Evolutionary conservation across 2,329 filamentous ascomycete genomes (phyloP).

Genomic region (Stachybotrys chlorohalonatus): DNA sequence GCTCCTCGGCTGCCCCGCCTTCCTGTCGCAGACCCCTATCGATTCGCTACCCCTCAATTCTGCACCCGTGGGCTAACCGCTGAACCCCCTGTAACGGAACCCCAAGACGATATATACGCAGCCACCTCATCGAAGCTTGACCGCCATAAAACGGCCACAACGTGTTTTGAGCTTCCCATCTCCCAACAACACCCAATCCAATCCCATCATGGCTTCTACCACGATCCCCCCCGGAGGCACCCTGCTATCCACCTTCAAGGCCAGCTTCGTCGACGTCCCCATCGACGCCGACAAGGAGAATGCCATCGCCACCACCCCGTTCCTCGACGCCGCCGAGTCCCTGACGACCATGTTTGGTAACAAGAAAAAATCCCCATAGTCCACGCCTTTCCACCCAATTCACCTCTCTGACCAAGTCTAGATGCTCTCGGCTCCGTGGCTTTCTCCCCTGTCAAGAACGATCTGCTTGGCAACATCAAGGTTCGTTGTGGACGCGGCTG

Average conservation of each 20-base stretch:
- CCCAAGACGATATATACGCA: neutral
- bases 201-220: conserved; percentile 39
- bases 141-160: conserved; percentile 1
- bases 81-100: neutral
- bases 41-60: neutral
- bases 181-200: neutral
- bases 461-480: conserved; percentile 88
- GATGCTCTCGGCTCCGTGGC: conserved; percentile 61
- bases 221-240: conserved; percentile 57
- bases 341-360: conserved; percentile 79
- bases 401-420: conserved; percentile 14
- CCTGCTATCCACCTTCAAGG: conserved; percentile 78
- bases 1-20: neutral
- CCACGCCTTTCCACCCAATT: neutral
- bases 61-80: neutral
- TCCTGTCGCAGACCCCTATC: neutral
- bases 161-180: neutral
- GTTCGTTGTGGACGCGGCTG: conserved; percentile 34
- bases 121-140: neutral
- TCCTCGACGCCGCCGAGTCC: conserved; percentile 84
- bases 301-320: conserved; percentile 73
- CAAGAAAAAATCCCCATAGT: too few species aligned
- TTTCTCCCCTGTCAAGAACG: conserved; percentile 84
- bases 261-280: conserved; percentile 76
- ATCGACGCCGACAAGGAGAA: conserved; percentile 65